phyloP scores from a whole-genome alignment of 1,139 yeast species.

The Lodderomyces jiufengensis region DNA sequence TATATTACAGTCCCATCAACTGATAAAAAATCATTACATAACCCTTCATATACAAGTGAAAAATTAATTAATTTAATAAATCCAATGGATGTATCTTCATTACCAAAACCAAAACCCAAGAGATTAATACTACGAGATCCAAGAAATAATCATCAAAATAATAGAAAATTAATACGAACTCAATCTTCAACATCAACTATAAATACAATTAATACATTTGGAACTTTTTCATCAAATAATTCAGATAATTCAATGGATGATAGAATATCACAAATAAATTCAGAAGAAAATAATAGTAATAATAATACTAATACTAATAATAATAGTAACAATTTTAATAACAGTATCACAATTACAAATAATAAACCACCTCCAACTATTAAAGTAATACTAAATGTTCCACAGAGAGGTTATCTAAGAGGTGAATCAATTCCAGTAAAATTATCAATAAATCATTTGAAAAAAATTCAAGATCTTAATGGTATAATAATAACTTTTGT shows the following conservation, averaged over 20 bases:
- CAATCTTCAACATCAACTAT: slow-evolving; percentile 45
- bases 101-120: slow-evolving; percentile 69
- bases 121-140: slow-evolving; percentile 56
- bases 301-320: neutral
- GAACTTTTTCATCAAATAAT: slow-evolving; percentile 35
- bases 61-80: slow-evolving; percentile 58
- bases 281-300: slow-evolving; percentile 1
- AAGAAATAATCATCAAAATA: slow-evolving; percentile 13
- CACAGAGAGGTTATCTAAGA: slow-evolving; percentile 68
- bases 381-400: slow-evolving; percentile 54
- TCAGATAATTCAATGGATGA: slow-evolving; percentile 22
- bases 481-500: slow-evolving; percentile 80
- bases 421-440: slow-evolving; percentile 79
- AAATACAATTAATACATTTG: slow-evolving; percentile 40
- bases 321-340: slow-evolving; percentile 4
- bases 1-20: slow-evolving; percentile 10
- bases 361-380: slow-evolving; percentile 26
- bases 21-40: slow-evolving; percentile 18
- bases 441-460: slow-evolving; percentile 63
- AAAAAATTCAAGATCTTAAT: slow-evolving; percentile 64
- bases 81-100: slow-evolving; percentile 67
- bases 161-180: slow-evolving; percentile 37
- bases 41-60: slow-evolving; percentile 45
- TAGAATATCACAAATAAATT: slow-evolving; percentile 3
- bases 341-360: slow-evolving; percentile 2